These are phyloP conservation scores for Plasmodium knowlesi DNA, from an alignment of 169 alveolate species.

Conservation along the genomic window DNA sequence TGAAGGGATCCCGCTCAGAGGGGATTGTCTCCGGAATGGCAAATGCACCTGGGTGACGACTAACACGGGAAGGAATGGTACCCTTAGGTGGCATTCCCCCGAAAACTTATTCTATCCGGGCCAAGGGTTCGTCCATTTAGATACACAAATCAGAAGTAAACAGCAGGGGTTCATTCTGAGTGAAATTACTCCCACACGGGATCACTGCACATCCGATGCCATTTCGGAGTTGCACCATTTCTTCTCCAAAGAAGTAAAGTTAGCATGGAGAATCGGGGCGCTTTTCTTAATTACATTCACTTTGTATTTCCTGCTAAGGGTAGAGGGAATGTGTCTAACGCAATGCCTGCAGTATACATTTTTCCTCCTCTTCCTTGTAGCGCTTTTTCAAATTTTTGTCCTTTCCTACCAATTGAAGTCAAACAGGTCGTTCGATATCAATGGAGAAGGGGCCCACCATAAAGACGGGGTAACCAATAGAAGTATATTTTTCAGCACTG, in stretches of 20 bases:
- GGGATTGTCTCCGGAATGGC: background rate
- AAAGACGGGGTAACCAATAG: background rate
- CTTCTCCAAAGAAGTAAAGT: conserved; percentile 21
- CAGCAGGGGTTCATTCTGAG: background rate
- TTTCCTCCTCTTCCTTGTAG: conserved; percentile 1
- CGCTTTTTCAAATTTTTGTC: conserved; percentile 15
- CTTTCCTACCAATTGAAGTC: background rate
- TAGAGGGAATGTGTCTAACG: conserved; percentile 42
- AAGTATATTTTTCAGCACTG: conserved; percentile 19
- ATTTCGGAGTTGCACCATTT: background rate
- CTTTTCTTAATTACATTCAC: conserved; percentile 12
- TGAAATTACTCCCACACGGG: background rate
- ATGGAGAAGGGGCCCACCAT: background rate
- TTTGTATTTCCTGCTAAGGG: conserved; percentile 26
- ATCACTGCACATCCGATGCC: conserved; percentile 13
- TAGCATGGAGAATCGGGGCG: background rate
- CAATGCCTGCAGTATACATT: conserved; percentile 37
- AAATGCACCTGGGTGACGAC: conserved; percentile 44
- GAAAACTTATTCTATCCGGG: background rate
- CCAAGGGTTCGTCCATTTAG: background rate
- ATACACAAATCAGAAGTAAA: background rate
- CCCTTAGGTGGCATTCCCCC: background rate
- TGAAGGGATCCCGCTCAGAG: background rate
- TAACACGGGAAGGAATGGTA: background rate
- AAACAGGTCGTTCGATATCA: background rate